Conservation (phyloP, 805 yeast species). For the Spathaspora sp. region DNA sequence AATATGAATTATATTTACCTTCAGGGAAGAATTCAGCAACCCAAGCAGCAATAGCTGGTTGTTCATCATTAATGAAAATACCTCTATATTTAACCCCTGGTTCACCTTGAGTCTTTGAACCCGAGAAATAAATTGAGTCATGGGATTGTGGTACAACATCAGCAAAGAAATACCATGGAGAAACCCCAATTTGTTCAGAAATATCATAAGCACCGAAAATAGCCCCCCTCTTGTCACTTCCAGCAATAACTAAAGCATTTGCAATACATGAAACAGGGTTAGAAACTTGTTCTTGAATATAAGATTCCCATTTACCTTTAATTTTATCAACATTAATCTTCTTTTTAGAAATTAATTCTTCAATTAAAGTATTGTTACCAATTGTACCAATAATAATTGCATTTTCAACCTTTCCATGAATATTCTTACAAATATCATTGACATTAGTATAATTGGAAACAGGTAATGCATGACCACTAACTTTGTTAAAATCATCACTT, state of each 20-base stretch:
- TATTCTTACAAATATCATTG: conserved; percentile 4
- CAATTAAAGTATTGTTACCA: conserved; percentile 10
- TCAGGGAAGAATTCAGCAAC: conserved; percentile 9
- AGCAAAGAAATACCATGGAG: conserved; percentile 15
- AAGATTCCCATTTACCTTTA: conserved; percentile 16
- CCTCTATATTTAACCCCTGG: conserved; percentile 15
- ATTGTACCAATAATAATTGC: conserved; percentile 14
- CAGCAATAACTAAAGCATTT: conserved; percentile 13
- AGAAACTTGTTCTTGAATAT: conserved; percentile 5
- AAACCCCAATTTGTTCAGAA: conserved; percentile 15
- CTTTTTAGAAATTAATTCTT: conserved; percentile 3
- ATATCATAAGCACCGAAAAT: conserved; percentile 14
- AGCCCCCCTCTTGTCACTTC: conserved; percentile 16
- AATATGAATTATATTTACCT: conserved; percentile 10
- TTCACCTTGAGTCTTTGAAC: conserved; percentile 9
- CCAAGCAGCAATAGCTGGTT: conserved; percentile 15
- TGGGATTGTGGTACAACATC: conserved; percentile 12
- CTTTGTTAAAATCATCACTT: conserved; percentile 10
- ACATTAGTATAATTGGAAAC: conserved; percentile 2
- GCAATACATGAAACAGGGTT: conserved; percentile 5
- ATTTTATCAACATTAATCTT: conserved; percentile 9
- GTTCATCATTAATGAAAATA: conserved; percentile 15
- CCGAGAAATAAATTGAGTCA: conserved; percentile 7
- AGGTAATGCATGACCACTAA: conserved; percentile 9
- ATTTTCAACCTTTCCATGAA: conserved; percentile 2